Evolutionary conservation across 768 basidiomycete genomes (phyloP), one percentile per base, ranked within the genome.

Genomic region (Lentinus tigrinus): DNA sequence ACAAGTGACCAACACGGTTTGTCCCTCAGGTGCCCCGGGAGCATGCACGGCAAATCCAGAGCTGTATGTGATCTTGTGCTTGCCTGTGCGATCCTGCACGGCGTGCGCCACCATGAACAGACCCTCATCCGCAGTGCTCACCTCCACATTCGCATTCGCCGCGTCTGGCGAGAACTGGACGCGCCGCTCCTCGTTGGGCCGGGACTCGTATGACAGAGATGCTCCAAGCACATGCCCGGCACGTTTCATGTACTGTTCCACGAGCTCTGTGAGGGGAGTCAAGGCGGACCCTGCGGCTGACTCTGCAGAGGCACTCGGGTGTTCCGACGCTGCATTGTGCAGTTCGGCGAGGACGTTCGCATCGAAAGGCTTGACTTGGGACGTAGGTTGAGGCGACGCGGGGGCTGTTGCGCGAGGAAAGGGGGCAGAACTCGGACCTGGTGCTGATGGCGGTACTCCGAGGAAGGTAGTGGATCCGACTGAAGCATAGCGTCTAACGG

Each of bases 21-120:
- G 70, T 9, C 67, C 57, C 53, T 67, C 55, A 46, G 60, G 13
- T 27, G 57, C 34, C 47, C 66, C 63, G 10, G 67, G 60, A 47
- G 66, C 53, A 57, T 79, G 73, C 49, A 88, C 62, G 5, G 76
- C 78, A 68, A 89, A 88, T 2, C 82, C 86, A 17, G 84, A 84
- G 40, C 79, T 82, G 13, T 85, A 66, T 3, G 77, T 74, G 24
- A 87, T 69, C 67, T 80, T 80, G 61, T 78, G 72, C 23, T 72
- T 65, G 13, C 61, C 57, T 19, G 38, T 39, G 14, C 71, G 69
- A 36, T 73, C 56, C 36, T 55, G 72, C 5, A 75, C 69, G 46
- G 80, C 80, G 60, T 88, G 85, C 11, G 81, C 85, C 27, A 88
- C 74, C 42, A 83, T 68, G 14, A 81, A 74, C 1, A 83, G 70